phyloP scores from a whole-genome alignment of 768 basidiomycete species.

The Pholiota microspora region DNA sequence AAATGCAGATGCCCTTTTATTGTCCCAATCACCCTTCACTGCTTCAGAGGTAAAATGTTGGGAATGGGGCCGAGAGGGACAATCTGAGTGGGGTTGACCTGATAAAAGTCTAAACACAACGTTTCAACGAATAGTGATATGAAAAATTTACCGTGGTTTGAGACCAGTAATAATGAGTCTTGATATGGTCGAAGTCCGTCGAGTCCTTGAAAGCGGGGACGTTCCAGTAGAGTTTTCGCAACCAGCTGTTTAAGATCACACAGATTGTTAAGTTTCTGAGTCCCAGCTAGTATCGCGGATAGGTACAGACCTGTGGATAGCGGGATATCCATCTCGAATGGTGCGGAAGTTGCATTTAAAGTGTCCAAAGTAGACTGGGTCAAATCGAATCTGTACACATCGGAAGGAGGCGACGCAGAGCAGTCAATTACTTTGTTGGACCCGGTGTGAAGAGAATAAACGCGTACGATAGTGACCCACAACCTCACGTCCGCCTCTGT shows the following conservation, averaged over 20 bases:
- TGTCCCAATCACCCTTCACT: no score
- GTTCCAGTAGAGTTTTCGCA: slow-evolving; percentile 91
- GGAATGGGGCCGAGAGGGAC: slow-evolving; percentile 76
- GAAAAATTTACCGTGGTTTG: slow-evolving; percentile 37
- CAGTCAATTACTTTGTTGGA: no score
- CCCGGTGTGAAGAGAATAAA: slow-evolving; percentile 13
- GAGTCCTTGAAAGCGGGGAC: slow-evolving; percentile 81
- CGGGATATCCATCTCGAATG: slow-evolving; percentile 86
- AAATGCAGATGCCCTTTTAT: no score
- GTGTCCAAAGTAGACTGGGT: slow-evolving; percentile 85
- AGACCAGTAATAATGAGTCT: slow-evolving; percentile 72
- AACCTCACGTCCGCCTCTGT: slow-evolving; percentile 87
- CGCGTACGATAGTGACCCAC: slow-evolving; percentile 90
- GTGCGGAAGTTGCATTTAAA: slow-evolving; percentile 93
- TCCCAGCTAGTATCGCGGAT: no score
- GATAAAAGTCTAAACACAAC: no score
- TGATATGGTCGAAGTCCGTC: slow-evolving; percentile 90
- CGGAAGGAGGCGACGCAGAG: no score
- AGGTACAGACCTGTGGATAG: slow-evolving; percentile 57
- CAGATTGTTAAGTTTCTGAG: no score
- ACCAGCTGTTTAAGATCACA: slow-evolving; percentile 47
- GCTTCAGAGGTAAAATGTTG: slow-evolving; percentile 58
- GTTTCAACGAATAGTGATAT: background rate
- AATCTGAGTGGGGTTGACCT: slow-evolving; percentile 80
- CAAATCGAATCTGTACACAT: slow-evolving; percentile 89